Percentiles rank a stretch among this genome's conserved stretches.
Evolutionary conservation across 495 filamentous ascomycete genomes (phyloP).

Genomic region (Xylaria castorea): DNA sequence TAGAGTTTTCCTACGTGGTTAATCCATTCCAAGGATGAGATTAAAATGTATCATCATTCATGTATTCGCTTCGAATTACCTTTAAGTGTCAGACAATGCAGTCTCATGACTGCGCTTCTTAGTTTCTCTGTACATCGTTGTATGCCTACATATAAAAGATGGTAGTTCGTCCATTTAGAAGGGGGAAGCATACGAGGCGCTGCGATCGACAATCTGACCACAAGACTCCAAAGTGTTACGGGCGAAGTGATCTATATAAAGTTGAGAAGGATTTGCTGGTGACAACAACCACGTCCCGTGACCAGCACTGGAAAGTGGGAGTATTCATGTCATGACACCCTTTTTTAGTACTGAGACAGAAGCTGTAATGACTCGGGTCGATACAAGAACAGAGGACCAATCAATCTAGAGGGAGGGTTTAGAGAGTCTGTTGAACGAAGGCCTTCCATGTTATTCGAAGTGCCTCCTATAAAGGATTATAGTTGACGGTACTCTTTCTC

Average conservation of each 20-base stretch:
- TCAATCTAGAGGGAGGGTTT: neutral
- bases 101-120: neutral
- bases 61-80: neutral
- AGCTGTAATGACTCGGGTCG: neutral
- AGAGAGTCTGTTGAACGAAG: no score
- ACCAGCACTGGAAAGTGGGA: neutral
- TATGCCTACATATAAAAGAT: neutral
- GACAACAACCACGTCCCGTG: constrained; percentile 2
- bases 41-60: neutral
- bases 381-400: neutral
- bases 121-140: neutral
- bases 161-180: neutral
- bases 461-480: neutral
- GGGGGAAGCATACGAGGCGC: neutral
- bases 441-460: neutral
- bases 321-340: neutral
- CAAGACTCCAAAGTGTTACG: neutral
- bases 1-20: neutral
- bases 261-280: neutral
- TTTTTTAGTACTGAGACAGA: neutral
- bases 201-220: neutral
- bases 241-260: constrained; percentile 1
- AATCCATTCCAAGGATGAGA: neutral
- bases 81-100: neutral
- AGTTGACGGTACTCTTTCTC: neutral